Conservation (phyloP, 495 filamentous ascomycete genomes). For the Trypethelium eluteriae region DNA sequence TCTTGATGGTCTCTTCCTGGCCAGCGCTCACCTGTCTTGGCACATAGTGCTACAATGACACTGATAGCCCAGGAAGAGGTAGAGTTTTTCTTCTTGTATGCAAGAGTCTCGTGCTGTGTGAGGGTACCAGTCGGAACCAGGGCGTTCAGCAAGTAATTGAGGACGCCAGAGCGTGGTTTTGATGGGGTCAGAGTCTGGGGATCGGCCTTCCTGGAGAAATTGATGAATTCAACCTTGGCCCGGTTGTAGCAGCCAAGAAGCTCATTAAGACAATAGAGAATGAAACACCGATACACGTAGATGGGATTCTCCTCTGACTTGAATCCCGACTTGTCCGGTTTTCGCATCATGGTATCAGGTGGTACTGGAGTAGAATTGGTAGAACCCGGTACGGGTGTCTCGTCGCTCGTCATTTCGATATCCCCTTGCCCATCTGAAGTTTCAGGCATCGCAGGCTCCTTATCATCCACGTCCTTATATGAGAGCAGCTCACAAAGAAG, state of each 20-base stretch:
- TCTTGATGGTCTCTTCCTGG: slow-evolving; percentile 45
- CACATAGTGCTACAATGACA: slow-evolving; percentile 76
- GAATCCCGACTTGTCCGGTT: slow-evolving; percentile 67
- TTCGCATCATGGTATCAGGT: slow-evolving; percentile 41
- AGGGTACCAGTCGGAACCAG: slow-evolving; percentile 73
- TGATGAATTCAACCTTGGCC: slow-evolving; percentile 96
- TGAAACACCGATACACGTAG: slow-evolving; percentile 91
- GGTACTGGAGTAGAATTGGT: slow-evolving; percentile 33
- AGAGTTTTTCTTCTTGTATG: slow-evolving; percentile 71
- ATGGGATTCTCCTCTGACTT: slow-evolving; percentile 91
- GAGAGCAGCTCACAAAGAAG: slow-evolving; percentile 87
- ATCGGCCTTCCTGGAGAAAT: slow-evolving; percentile 85
- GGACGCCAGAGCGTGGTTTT: slow-evolving; percentile 83
- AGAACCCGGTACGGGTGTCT: not conserved
- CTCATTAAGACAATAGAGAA: slow-evolving; percentile 88
- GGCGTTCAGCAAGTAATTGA: slow-evolving; percentile 86
- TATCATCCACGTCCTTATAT: slow-evolving; percentile 86
- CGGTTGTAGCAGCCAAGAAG: slow-evolving; percentile 89
- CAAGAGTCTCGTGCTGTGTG: slow-evolving; percentile 63
- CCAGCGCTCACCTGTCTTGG: slow-evolving; percentile 68
- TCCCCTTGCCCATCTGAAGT: slow-evolving; percentile 37
- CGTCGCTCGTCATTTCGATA: slow-evolving; percentile 42
- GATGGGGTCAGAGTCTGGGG: slow-evolving; percentile 78
- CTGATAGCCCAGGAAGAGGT: slow-evolving; percentile 79
- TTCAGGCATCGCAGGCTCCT: slow-evolving; percentile 48